Evolutionary conservation across 164 flowering plant species (phyloP).

Genomic region (Tetracentron sinense): DNA sequence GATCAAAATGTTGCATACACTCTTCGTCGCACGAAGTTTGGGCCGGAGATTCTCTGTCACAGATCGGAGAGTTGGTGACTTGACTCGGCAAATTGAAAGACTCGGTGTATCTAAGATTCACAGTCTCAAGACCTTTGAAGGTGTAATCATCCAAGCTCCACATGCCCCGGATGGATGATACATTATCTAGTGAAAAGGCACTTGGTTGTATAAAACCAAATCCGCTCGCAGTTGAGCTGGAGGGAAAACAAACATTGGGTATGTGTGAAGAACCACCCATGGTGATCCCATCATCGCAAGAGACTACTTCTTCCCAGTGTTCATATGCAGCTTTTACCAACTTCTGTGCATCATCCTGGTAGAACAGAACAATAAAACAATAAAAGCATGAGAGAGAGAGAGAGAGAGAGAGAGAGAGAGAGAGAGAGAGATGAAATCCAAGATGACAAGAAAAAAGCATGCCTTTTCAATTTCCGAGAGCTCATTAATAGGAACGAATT

Average conservation of each 20-base stretch:
- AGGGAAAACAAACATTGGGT: conserved; percentile 24
- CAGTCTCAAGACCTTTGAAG: conserved; percentile 31
- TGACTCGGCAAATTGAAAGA: conserved; percentile 28
- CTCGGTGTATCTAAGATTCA: conserved; percentile 44
- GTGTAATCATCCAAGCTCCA: conserved; percentile 41
- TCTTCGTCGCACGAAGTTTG: conserved; percentile 42
- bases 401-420: neutral
- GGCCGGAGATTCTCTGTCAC: conserved; percentile 31
- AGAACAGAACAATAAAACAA: conserved; percentile 4
- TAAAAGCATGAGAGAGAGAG: conserved; percentile 3
- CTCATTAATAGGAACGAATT: conserved; percentile 38
- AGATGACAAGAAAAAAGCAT: conserved; percentile 14
- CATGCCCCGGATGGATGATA: conserved; percentile 37
- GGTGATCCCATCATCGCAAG: conserved; percentile 38
- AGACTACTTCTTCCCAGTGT: conserved; percentile 48
- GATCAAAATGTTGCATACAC: conserved; percentile 38
- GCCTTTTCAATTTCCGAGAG: conserved; percentile 70
- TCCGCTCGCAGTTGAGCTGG: conserved; percentile 34
- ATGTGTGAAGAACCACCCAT: conserved; percentile 26
- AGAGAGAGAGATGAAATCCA: neutral
- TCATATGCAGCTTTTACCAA: conserved; percentile 51
- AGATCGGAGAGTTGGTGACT: conserved; percentile 28
- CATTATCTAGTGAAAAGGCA: conserved; percentile 44
- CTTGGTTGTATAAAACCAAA: conserved; percentile 31
- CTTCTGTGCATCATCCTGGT: conserved; percentile 50